Percentiles rank a stretch among this genome's conserved stretches.
phyloP scores from a whole-genome alignment of 352 stramenopile genomes.

The Albugo laibachii region DNA sequence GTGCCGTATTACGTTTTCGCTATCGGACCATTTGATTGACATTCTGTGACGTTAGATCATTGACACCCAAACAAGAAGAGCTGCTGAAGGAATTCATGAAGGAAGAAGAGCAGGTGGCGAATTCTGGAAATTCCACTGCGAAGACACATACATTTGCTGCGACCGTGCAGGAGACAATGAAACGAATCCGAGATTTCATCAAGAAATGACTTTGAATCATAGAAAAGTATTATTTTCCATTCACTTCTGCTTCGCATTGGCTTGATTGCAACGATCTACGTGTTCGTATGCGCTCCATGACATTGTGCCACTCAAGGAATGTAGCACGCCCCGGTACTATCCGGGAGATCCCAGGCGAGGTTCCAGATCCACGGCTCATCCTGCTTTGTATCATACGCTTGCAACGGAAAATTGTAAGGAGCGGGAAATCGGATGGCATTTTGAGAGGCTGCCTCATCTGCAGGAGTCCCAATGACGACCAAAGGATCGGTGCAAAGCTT shows the following conservation, averaged over 20 bases:
- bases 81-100: slow-evolving; percentile 91
- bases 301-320: slow-evolving; percentile 13
- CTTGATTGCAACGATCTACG: too few relatives aligned
- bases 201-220: too few relatives aligned
- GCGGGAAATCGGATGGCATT: slow-evolving; percentile 18
- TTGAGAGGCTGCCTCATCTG: background rate
- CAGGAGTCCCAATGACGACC: slow-evolving; percentile 15
- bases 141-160: slow-evolving; percentile 69
- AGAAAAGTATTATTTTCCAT: too few relatives aligned
- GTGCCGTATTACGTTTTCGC: slow-evolving; percentile 7
- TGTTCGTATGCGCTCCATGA: too few relatives aligned
- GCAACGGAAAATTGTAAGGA: slow-evolving; percentile 45
- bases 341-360: slow-evolving; percentile 32
- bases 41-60: slow-evolving; percentile 19
- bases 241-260: too few relatives aligned
- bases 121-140: slow-evolving; percentile 50
- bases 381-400: slow-evolving; percentile 36
- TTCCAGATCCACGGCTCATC: slow-evolving; percentile 76
- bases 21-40: background rate
- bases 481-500: slow-evolving; percentile 7
- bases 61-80: slow-evolving; percentile 88
- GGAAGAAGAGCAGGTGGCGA: slow-evolving; percentile 48
- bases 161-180: slow-evolving; percentile 60
- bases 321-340: slow-evolving; percentile 55
- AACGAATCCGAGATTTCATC: slow-evolving; percentile 23